phyloP scores from a whole-genome alignment of 495 filamentous ascomycete species.

The Xylaria cubensis region DNA sequence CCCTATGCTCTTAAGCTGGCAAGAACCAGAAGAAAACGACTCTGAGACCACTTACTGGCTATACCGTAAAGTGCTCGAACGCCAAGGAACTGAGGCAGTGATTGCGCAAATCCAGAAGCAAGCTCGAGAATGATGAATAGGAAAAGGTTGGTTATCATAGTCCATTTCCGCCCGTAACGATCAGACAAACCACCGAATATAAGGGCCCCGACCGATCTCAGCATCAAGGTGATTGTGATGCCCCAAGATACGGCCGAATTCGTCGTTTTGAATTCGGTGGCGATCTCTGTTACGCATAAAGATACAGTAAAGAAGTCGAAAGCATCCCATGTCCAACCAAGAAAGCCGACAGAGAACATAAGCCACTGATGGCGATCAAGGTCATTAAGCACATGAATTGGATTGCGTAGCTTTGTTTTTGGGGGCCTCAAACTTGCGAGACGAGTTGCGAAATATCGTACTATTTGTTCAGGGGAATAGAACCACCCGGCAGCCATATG shows the following conservation, averaged over 20 bases:
- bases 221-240: slow-evolving; percentile 82
- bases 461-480: slow-evolving; percentile 23
- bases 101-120: slow-evolving; percentile 74
- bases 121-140: slow-evolving; percentile 82
- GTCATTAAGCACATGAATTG: slow-evolving; percentile 67
- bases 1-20: neutral
- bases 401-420: slow-evolving; percentile 74
- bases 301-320: slow-evolving; percentile 90
- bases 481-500: slow-evolving; percentile 30
- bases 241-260: slow-evolving; percentile 86
- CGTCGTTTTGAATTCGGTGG: slow-evolving; percentile 66
- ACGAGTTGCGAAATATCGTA: slow-evolving; percentile 69
- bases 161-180: slow-evolving; percentile 83
- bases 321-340: slow-evolving; percentile 79
- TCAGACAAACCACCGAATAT: slow-evolving; percentile 76
- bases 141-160: slow-evolving; percentile 77
- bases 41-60: slow-evolving; percentile 51
- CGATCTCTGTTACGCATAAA: slow-evolving; percentile 70
- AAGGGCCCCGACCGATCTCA: slow-evolving; percentile 71
- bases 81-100: slow-evolving; percentile 75
- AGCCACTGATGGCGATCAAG: slow-evolving; percentile 81
- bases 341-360: slow-evolving; percentile 74
- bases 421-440: slow-evolving; percentile 75
- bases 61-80: slow-evolving; percentile 82
- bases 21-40: neutral